Evolutionary conservation across 345 rosid species (phyloP).

Genomic region (Melaleuca alternifolia): DNA sequence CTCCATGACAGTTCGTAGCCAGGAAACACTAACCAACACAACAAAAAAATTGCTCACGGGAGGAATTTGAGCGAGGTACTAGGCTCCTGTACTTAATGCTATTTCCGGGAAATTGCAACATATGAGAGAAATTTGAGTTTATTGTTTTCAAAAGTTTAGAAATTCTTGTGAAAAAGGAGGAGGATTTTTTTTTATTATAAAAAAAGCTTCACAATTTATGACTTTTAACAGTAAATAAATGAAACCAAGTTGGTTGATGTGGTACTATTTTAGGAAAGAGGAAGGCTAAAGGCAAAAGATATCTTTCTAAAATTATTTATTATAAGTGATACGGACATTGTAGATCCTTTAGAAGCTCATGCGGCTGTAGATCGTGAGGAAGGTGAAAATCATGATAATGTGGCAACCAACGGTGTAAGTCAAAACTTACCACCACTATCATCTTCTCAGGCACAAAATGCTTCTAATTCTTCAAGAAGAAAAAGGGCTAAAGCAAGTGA

Average conservation of each 20-base stretch:
- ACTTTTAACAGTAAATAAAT: background rate
- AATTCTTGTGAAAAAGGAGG: background rate
- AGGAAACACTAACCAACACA: background rate
- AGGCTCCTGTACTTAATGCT: background rate
- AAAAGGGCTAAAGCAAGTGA: too few relatives aligned
- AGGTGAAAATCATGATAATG: too few relatives aligned
- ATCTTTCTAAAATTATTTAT: background rate
- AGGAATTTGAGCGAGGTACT: background rate
- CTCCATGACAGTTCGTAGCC: background rate
- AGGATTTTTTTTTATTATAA: too few relatives aligned
- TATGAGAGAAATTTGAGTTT: background rate
- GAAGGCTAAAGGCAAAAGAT: background rate
- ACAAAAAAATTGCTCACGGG: background rate
- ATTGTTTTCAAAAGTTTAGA: background rate
- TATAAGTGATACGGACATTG: background rate
- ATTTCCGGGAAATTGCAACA: background rate
- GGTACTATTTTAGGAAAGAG: background rate
- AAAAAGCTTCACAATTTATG: background rate
- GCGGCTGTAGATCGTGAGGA: too few relatives aligned
- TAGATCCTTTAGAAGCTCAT: too few relatives aligned
- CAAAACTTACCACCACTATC: too few relatives aligned
- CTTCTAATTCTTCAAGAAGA: too few relatives aligned
- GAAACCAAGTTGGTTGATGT: background rate
- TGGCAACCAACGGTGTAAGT: too few relatives aligned
- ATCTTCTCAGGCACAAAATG: too few relatives aligned